Evolutionary conservation across 306 rosid genomes (phyloP), one percentile per base, ranked within the genome.

Genomic region (Luffa acutangula): DNA sequence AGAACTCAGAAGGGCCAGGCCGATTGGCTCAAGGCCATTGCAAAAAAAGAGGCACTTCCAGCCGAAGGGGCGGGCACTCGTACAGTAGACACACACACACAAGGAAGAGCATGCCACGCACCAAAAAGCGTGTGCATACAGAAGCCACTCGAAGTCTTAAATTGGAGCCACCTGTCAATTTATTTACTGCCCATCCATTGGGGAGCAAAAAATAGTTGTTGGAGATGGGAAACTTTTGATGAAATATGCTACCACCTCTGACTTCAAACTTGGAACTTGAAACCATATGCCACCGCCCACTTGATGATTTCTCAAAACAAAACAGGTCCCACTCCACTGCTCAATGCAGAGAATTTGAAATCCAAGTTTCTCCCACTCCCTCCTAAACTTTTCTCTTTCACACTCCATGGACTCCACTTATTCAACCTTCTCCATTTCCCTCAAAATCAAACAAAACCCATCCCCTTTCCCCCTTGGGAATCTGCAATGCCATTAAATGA

Each of bases 401-500:
- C 89, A 82, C 89, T 81, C 82, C 80, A 81, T 78, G 83, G 82
- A 81, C 92, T 86, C 86, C 88, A 81, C 80, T 81, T 76, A 84
- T 78, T 81, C 52, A 37, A 81, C 83, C 84, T 20, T 78, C 62
- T 67, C 43, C 81, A 31, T 62, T 70, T 81, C 76, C 81, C 53
- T 75, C 51, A 83, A 79, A 76, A 83, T 82, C 80, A 82, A 75
- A 82, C 80, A 79, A 79, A 82, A 73, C 86, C 80, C 84, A 84
- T 31, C 18, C 33, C 74, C 74, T 52, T 52, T 85, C 79, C 79
- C 87, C 92, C 87, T 90, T 76, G 97, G 96, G 94, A 93, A 93
- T 90, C 90, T 84, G 92, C 91, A 87, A 87, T 76, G 91, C 93
- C 94, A 91, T 87, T 86, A 52, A 85, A 89, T 86, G 90, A 86